Percentiles rank a stretch among this genome's conserved stretches.
Conservation (phyloP, 257 asterid genomes). For the Nicotiana paniculata region DNA sequence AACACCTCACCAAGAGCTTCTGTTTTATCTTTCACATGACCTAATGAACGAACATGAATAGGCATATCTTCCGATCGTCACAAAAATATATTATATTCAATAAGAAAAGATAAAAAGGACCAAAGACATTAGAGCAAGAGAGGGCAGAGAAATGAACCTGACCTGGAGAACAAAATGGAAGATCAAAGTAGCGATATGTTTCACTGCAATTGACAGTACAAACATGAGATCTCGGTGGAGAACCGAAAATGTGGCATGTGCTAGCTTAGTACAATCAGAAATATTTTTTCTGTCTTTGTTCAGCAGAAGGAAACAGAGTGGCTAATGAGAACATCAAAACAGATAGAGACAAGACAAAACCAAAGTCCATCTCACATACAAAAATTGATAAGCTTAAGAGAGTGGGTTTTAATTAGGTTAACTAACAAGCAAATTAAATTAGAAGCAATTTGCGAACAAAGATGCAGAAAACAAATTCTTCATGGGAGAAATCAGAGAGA, state of each 20-base stretch:
- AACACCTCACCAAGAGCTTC: conserved; percentile 20
- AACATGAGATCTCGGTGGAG: not conserved
- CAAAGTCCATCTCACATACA: not conserved
- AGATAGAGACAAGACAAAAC: not conserved
- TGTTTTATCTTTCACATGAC: conserved; percentile 10
- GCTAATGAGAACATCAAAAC: not conserved
- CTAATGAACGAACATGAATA: not conserved
- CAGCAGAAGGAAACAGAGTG: not conserved
- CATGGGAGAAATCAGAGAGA: not conserved
- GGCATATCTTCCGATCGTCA: not conserved
- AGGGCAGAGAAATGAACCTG: not conserved
- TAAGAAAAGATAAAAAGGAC: not conserved
- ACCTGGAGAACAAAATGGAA: conserved; percentile 54
- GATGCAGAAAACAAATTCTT: not conserved
- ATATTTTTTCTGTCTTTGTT: not conserved
- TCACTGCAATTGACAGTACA: conserved; percentile 27
- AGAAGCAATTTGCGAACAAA: not conserved
- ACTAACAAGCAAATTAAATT: not conserved
- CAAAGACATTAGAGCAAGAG: not conserved
- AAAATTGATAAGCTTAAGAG: not conserved
- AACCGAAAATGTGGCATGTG: not conserved
- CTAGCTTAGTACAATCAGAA: not conserved
- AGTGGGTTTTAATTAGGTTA: not conserved
- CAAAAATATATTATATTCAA: not conserved
- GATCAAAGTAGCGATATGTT: conserved; percentile 47